Evolutionary conservation across 768 basidiomycete genomes (phyloP), one percentile per base, ranked within the genome.

Genomic region (Hemileccinum impolitum): DNA sequence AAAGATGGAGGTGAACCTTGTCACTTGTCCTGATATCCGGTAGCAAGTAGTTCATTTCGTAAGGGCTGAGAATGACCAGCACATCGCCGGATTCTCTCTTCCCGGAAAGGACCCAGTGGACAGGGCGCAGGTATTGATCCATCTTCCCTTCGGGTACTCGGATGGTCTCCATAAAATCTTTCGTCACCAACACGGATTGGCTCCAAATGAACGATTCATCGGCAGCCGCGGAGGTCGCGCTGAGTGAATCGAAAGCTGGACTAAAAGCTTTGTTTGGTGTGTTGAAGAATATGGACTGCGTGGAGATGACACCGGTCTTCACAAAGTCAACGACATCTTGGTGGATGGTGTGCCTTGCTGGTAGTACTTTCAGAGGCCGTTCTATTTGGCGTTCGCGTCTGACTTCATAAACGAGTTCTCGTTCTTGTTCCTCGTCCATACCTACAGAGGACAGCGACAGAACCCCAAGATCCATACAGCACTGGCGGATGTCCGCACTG

Each of bases 371-470:
- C 3, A 66, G 58, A 14, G 73, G 70, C 17, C 71, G 60, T 54
- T 73, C 59, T 2, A 69, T 51, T 40, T 75, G 61, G 3, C 55
- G 57, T 53, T 77, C 74, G 17, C 15, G 34, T 34, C 72, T 72
- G 74, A 69, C 59, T 53, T 77, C 75, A 32, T 72, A 71, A 7
- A 53, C 56, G 6, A 77, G 62, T 47, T 77, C 75, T 31, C 75
- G 59, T 52, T 77, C 76, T 45, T 76, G 75, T 46, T 53, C 54
- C 31, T 55, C 54, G 11, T 53, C 54, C 51, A 48, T 42, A 5
- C 15, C 32, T 2, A 36, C 25, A 14, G 23, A 28, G 2, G 19
- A 15, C 6, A 43, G 9, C 1, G 43, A 23, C 21, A 18, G 9
- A 7, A 48, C 47, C 4, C 51, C 54, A 10, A 55, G 54, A 4